Conservation (phyloP, 345 rosid species). For the Litchi chinensis region DNA sequence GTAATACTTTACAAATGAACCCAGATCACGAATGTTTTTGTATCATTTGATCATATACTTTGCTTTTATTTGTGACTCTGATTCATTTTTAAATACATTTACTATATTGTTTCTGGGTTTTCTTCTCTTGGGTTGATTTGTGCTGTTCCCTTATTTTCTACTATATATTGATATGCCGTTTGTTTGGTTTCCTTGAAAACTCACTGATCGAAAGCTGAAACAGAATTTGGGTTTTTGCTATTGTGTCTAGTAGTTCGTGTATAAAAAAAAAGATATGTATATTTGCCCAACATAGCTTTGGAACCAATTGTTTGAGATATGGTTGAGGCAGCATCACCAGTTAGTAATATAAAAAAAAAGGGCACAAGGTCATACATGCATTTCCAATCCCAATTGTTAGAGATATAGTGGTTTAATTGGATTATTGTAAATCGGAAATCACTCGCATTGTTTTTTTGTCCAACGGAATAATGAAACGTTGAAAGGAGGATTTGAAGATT, state of each 20-base stretch:
- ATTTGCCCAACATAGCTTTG: neutral
- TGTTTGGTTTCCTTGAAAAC: neutral
- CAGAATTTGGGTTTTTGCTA: neutral
- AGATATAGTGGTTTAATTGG: neutral
- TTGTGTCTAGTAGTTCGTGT: neutral
- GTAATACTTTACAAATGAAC: constrained; percentile 25
- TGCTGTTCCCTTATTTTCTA: neutral
- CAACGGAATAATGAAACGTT: neutral
- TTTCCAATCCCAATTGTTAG: neutral
- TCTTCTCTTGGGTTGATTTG: neutral
- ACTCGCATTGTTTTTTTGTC: neutral
- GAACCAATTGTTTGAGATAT: neutral
- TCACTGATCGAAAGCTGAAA: neutral
- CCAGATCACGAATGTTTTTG: neutral
- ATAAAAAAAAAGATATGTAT: neutral
- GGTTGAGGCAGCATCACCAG: neutral
- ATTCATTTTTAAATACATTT: neutral
- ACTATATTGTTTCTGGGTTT: neutral
- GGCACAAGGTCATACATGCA: neutral
- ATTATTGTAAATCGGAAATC: neutral
- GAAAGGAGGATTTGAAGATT: neutral
- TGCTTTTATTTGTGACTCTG: neutral
- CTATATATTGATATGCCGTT: neutral
- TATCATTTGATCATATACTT: neutral
- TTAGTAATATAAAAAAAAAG: neutral